Evolutionary conservation across 129 eudicot genomes (phyloP), one percentile per base, ranked within the genome.

Genomic region (Flaveria linearis): DNA sequence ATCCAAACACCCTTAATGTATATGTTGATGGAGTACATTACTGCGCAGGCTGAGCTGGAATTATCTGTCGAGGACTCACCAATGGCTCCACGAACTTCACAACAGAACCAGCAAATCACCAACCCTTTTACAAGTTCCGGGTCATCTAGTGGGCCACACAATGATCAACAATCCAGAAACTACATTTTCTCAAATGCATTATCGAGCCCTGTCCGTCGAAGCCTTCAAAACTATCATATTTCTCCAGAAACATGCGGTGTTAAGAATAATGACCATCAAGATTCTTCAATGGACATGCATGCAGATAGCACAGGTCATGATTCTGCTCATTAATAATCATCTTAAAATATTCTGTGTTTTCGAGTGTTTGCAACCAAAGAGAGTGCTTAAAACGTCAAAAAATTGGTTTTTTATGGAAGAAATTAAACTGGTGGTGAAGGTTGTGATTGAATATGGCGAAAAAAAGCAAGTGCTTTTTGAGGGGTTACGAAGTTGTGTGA

Each of bases 221-320:
- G 82, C 82, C 88, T 85, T 78, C 88, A 82, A 65, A 76, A 78
- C 76, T 85, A 85, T 75, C 86, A 85, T 52, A 75, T 85, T 41
- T 69, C 84, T 23, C 87, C 75, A 71, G 86, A 77, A 33, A 68
- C 70, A 66, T 68, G 23, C 9, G 77, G 43, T 50, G 83, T 67
- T 46, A 83, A 49, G 42, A 68, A 62, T 50, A 22, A 46, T 33
- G 67, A 69, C 39, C 79, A 72, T 76, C 74, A 55, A 49, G 88
- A 85, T 76, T 77, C 84, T 41, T 81, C 72, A 43, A 85, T 85
- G 88, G 88, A 85, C 68, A 84, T 84, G 87, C 82, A 84, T 49
- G 83, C 88, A 15, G 88, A 85, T 57, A 72, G 73, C 69, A 79
- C 87, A 76, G 76, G 76, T 73, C 84, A 78, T 56, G 86, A 85